phyloP scores from a whole-genome alignment of 2,329 filamentous ascomycete genomes.

The Fusarium hostae region DNA sequence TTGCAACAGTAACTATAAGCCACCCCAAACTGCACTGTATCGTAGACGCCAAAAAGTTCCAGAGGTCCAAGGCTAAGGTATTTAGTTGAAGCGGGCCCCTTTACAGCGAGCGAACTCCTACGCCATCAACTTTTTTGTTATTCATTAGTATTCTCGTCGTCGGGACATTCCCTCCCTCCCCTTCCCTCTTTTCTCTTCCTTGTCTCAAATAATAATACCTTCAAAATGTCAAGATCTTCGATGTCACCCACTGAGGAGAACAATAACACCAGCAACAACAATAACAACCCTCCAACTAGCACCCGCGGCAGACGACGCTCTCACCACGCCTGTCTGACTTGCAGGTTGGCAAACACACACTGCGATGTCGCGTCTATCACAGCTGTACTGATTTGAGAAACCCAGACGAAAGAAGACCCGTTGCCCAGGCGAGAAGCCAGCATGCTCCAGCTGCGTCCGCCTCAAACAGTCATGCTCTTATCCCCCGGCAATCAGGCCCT shows the following conservation, averaged over 20 bases:
- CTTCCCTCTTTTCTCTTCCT: not conserved
- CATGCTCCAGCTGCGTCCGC: conserved; percentile 62
- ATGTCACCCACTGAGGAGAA: conserved; percentile 51
- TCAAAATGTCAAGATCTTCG: conserved; percentile 27
- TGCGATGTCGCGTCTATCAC: not conserved
- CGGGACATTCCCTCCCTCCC: not conserved
- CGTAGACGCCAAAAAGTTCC: not conserved
- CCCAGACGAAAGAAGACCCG: conserved; percentile 60
- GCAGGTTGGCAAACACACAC: conserved; percentile 52
- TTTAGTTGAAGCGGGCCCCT: conserved; percentile 40
- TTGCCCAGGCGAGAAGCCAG: conserved; percentile 62
- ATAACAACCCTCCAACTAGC: conserved; percentile 25
- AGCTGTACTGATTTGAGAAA: not conserved
- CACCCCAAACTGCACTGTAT: conserved; percentile 3
- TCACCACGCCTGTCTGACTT: conserved; percentile 59
- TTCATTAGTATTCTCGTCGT: not conserved
- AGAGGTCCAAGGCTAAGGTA: conserved; percentile 16
- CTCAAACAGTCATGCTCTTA: conserved; percentile 61
- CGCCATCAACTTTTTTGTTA: not conserved
- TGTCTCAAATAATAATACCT: not conserved
- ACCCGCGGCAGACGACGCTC: conserved; percentile 52
- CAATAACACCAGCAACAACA: not conserved
- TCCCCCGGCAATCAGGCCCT: conserved; percentile 50
- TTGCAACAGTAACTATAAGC: conserved; percentile 15
- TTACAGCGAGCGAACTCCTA: not conserved